Evolutionary conservation across 2,329 filamentous ascomycete genomes (phyloP).

Genomic region (Westerdykella sp.): DNA sequence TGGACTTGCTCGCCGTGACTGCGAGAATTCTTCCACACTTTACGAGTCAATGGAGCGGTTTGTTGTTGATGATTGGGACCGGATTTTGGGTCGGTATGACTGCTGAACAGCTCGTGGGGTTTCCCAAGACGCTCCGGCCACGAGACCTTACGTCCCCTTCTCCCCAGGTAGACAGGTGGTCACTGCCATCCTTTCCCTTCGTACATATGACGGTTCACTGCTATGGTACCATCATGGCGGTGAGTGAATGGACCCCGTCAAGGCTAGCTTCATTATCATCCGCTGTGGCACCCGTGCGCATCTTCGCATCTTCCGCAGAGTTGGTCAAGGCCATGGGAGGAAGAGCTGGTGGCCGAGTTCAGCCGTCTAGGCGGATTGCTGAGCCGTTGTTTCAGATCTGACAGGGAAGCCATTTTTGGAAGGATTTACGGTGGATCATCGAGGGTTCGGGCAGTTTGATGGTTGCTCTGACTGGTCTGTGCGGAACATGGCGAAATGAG

Average conservation of each 20-base stretch:
- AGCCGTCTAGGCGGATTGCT: slow-evolving; percentile 9
- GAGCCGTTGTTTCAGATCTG: slow-evolving; percentile 33
- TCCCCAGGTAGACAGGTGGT: slow-evolving; percentile 13
- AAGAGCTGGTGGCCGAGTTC: slow-evolving; percentile 35
- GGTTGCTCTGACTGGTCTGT: too few relatives aligned
- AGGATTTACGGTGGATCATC: slow-evolving; percentile 25
- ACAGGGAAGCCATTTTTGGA: slow-evolving; percentile 11
- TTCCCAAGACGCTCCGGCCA: too few relatives aligned
- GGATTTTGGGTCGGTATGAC: too few relatives aligned
- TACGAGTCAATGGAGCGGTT: too few relatives aligned
- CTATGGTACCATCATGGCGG: slow-evolving; percentile 6
- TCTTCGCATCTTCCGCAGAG: slow-evolving; percentile 51
- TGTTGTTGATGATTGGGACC: too few relatives aligned
- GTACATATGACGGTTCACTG: too few relatives aligned
- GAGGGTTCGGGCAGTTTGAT: slow-evolving; percentile 7
- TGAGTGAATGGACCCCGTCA: slow-evolving; percentile 33
- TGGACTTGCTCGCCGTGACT: too few relatives aligned
- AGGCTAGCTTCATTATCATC: too few relatives aligned
- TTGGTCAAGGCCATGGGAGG: slow-evolving; percentile 34
- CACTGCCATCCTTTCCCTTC: slow-evolving; percentile 4
- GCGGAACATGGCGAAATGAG: too few relatives aligned
- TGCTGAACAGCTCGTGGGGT: too few relatives aligned
- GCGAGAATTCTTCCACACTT: too few relatives aligned
- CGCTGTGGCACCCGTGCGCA: slow-evolving; percentile 36
- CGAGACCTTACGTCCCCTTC: too few relatives aligned